Conservation (phyloP, 169 alveolate species). For the Neospora caninum region DNA sequence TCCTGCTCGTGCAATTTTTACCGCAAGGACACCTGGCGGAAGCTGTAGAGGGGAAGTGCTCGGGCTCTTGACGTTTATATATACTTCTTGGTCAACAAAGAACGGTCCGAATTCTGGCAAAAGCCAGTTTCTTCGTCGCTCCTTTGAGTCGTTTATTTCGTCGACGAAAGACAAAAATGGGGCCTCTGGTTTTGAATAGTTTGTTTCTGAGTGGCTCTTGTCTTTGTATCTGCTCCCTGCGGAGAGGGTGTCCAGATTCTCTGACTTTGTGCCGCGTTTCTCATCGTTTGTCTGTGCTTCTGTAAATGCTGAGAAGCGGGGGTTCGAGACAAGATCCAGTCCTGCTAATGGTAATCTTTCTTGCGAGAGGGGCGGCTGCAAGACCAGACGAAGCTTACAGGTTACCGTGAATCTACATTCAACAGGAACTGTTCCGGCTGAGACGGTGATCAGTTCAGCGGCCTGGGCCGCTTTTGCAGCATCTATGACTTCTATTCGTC, state of each 20-base stretch:
- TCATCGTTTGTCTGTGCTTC: not conserved
- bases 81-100: not conserved
- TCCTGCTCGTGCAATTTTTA: not conserved
- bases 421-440: constrained; percentile 8
- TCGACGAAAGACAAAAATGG: not conserved
- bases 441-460: not conserved
- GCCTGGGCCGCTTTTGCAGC: not conserved
- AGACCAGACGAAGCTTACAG: not conserved
- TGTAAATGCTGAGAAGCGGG: not conserved
- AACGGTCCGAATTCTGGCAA: not conserved
- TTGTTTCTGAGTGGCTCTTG: too few relatives aligned
- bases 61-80: not conserved
- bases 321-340: not conserved
- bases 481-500: not conserved
- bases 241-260: not conserved
- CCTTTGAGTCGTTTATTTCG: not conserved
- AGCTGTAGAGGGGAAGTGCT: not conserved
- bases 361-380: not conserved
- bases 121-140: not conserved
- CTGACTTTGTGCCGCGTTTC: not conserved
- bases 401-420: not conserved
- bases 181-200: too few relatives aligned
- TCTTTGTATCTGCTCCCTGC: too few relatives aligned
- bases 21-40: not conserved
- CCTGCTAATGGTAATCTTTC: not conserved